A percentile compares a stretch with the other conserved stretches of the same genome.
These are phyloP conservation scores for Plasmodium malariae DNA, from an alignment of 169 alveolate genomes.

Conservation along the genomic window DNA sequence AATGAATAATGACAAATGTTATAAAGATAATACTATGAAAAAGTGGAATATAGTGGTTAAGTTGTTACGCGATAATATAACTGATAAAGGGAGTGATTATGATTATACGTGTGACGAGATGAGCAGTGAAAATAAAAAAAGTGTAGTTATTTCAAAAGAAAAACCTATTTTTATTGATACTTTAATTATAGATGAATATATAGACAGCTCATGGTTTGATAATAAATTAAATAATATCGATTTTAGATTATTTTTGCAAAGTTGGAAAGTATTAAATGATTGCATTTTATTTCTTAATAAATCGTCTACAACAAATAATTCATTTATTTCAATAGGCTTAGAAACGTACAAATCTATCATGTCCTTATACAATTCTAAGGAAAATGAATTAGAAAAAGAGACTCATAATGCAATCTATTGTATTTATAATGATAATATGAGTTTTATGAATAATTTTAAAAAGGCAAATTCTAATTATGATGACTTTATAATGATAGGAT, in stretches of 20 bases:
- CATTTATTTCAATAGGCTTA: constrained; percentile 66
- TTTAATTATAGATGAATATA: constrained; percentile 53
- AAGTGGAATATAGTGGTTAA: not conserved
- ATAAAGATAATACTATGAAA: not conserved
- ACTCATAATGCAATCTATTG: constrained; percentile 71
- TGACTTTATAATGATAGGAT: constrained; percentile 27
- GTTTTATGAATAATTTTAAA: constrained; percentile 57
- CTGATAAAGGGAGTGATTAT: not conserved
- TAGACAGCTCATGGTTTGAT: constrained; percentile 58
- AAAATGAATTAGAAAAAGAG: constrained; percentile 42
- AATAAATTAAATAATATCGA: constrained; percentile 63
- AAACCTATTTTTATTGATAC: constrained; percentile 7
- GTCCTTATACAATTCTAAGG: constrained; percentile 54
- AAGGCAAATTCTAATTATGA: constrained; percentile 29
- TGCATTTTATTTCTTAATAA: constrained; percentile 48
- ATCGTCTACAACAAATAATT: constrained; percentile 67
- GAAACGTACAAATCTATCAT: constrained; percentile 58
- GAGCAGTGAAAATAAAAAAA: not conserved
- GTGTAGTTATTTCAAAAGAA: not conserved
- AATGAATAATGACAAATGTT: not conserved
- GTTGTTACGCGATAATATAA: not conserved
- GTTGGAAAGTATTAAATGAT: constrained; percentile 72
- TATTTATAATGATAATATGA: constrained; percentile 64
- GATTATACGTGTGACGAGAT: not conserved
- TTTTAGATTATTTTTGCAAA: constrained; percentile 42